These are phyloP conservation scores for Ascosphaera apis DNA, from an alignment of 2,329 filamentous ascomycete genomes.

Conservation along the genomic window DNA sequence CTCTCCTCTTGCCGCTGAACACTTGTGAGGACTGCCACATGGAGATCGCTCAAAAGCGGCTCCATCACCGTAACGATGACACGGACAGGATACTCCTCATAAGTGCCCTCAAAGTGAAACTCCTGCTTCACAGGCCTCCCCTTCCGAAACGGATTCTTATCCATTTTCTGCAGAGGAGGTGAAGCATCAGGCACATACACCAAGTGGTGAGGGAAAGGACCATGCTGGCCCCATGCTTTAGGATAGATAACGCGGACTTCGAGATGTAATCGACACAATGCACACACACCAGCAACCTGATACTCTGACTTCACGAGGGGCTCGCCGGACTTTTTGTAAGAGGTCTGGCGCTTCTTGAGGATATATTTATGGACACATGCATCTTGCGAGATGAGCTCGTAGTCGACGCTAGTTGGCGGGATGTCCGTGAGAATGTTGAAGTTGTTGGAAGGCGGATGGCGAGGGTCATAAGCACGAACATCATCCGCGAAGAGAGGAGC, in stretches of 20 bases:
- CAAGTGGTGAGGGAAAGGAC: constrained; percentile 40
- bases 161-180: constrained; percentile 7
- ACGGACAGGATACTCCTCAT: constrained; percentile 29
- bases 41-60: constrained; percentile 12
- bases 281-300: constrained; percentile 39
- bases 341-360: constrained; percentile 32
- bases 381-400: constrained; percentile 14
- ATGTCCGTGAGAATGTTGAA: constrained; percentile 35
- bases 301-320: constrained; percentile 15
- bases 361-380: constrained; percentile 38
- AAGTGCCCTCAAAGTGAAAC: constrained; percentile 35
- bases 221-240: constrained; percentile 19
- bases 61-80: constrained; percentile 29
- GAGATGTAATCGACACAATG: constrained; percentile 38
- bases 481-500: constrained; percentile 26
- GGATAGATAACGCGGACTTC: constrained; percentile 32
- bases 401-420: constrained; percentile 25
- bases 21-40: constrained; percentile 31
- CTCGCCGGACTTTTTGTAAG: constrained; percentile 15
- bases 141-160: constrained; percentile 3
- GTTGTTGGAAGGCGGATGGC: constrained; percentile 20
- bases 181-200: constrained; percentile 18
- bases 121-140: constrained; percentile 19
- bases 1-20: constrained; percentile 27
- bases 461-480: constrained; percentile 21